Evolutionary conservation across 331 rosid species (phyloP), one percentile per base, ranked within the genome.

Genomic region (Acacia concinna): DNA sequence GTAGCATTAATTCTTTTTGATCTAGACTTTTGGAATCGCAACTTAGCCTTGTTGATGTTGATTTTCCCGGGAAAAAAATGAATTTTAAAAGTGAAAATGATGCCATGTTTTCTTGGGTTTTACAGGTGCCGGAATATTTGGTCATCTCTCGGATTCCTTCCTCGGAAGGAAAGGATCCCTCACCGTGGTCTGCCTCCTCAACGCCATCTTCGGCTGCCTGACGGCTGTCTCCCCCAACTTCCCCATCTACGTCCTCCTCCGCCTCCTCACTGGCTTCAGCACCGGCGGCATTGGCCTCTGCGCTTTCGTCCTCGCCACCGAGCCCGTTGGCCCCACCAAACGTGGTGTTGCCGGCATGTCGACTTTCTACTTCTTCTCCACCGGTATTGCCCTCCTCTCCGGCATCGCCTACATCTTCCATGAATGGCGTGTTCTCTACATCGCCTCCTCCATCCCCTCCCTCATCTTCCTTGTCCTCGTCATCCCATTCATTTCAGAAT

Each of bases 111-210:
- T 4, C 21, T 47, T 14, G 38, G 35, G 34, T 64, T 64, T 64
- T 64, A 1, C 86, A 93, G 97, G 98, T 43, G 98, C 98, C 17
- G 98, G 98, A 73, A 78, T 84, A 71, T 93, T 93, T 57, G 98
- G 98, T 1, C 97, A 91, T 62, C 89, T 90, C 38, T 90, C 97
- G 43, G 98, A 91, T 78, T 91, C 97, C 1, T 71, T 56, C 25
- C 85, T 93, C 0, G 98, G 97, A 81, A 86, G 97, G 57, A 93
- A 90, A 78, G 97, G 97, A 5, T 91, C 98, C 56, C 86, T 93
- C 15, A 84, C 78, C 2, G 74, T 79, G 23, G 97, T 93, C 0
- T 93, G 98, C 81, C 52, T 85, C 66, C 43, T 91, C 30, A 90
- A 91, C 85, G 14, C 92, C 77, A 68, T 93, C 73, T 88, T 86